phyloP scores from a whole-genome alignment of 176 grass and related monocot genomes.

The Phragmites australis region DNA sequence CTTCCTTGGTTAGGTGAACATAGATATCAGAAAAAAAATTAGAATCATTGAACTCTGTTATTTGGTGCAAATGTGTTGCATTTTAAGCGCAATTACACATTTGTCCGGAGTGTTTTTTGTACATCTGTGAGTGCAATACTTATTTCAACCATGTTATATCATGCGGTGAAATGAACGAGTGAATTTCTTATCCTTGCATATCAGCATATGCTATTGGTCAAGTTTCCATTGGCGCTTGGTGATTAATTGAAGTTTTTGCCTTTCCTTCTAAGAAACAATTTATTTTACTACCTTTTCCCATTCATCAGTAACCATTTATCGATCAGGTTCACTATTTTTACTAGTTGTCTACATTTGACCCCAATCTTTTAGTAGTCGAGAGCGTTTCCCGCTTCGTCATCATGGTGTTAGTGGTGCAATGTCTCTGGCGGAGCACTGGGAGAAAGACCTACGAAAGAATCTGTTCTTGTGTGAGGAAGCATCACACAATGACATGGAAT shows the following conservation, averaged over 20 bases:
- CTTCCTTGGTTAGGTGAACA: neutral
- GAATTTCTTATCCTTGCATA: neutral
- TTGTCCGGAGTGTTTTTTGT: neutral
- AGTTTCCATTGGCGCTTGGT: too few relatives aligned
- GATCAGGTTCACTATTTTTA: neutral
- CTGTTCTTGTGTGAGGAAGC: neutral
- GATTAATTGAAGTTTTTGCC: neutral
- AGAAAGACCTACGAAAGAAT: neutral
- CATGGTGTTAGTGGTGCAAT: neutral
- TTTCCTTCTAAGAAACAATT: neutral
- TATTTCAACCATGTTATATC: neutral
- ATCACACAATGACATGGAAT: neutral
- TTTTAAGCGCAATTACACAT: neutral
- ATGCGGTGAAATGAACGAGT: neutral
- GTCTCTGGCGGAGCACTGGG: neutral
- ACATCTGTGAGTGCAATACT: neutral
- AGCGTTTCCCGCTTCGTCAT: neutral
- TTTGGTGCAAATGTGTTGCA: neutral
- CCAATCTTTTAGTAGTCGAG: neutral
- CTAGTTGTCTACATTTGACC: neutral
- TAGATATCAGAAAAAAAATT: neutral
- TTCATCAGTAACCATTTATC: neutral
- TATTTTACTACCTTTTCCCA: neutral
- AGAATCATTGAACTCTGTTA: neutral
- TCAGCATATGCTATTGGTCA: neutral